Conservation (phyloP, 768 basidiomycete genomes). For the Phylloporus arenicola region DNA sequence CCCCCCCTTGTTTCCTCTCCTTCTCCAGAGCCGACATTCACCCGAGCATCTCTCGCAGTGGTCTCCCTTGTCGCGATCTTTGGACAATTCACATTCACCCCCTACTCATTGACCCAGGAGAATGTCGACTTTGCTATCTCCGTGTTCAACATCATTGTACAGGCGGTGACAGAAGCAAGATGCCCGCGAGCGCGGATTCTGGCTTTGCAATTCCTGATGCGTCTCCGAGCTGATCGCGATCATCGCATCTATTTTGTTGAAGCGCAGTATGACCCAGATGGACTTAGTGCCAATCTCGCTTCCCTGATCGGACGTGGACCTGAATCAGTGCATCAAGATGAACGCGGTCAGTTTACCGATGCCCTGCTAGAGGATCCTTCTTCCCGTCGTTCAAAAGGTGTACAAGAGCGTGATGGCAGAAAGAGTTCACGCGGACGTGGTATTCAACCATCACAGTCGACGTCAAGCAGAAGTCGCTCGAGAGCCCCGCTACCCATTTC, state of each 20-base stretch:
- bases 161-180: constrained; percentile 40
- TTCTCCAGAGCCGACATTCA: constrained; percentile 25
- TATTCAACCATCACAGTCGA: constrained; percentile 39
- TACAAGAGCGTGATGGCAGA: constrained; percentile 50
- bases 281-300: constrained; percentile 54
- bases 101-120: constrained; percentile 42
- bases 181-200: constrained; percentile 61
- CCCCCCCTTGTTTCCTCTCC: constrained; percentile 27
- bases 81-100: constrained; percentile 65
- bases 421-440: constrained; percentile 49
- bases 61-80: constrained; percentile 63
- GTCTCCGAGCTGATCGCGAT: constrained; percentile 83
- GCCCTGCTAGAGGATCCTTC: constrained; percentile 23
- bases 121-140: constrained; percentile 50
- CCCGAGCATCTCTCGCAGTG: constrained; percentile 54
- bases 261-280: constrained; percentile 49
- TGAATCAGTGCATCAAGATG: constrained; percentile 24
- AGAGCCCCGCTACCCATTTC: constrained; percentile 39
- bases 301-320: constrained; percentile 54
- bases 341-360: constrained; percentile 23
- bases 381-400: constrained; percentile 42
- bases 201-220: constrained; percentile 81
- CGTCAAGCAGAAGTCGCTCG: constrained; percentile 58
- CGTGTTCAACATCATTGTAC: constrained; percentile 49
- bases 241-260: constrained; percentile 75